phyloP scores from a whole-genome alignment of 441 rosid genomes.

The Euphorbia corollata region DNA sequence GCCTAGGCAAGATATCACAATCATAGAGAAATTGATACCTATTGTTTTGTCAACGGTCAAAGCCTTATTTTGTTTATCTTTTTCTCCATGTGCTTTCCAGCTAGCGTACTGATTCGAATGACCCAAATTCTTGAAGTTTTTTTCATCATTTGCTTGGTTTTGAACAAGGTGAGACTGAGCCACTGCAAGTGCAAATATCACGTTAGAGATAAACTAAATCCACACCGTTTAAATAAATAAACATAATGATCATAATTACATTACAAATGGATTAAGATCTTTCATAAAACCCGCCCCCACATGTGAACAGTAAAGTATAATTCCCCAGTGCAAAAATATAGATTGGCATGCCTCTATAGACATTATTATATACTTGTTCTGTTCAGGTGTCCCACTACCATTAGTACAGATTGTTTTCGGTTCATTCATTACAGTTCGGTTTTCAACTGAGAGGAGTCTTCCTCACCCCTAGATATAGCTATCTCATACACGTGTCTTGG shows the following conservation, averaged over 20 bases:
- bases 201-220: conserved; percentile 10
- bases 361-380: too few species aligned
- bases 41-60: conserved; percentile 35
- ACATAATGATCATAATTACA: background rate
- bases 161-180: conserved; percentile 55
- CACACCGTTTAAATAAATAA: background rate
- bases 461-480: background rate
- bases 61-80: conserved; percentile 46
- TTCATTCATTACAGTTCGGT: background rate
- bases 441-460: background rate
- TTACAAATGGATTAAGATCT: background rate
- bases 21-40: conserved; percentile 11
- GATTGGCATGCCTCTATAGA: background rate
- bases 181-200: conserved; percentile 27
- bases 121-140: conserved; percentile 61
- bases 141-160: conserved; percentile 80
- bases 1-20: background rate
- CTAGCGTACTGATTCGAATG: conserved; percentile 31
- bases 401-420: background rate
- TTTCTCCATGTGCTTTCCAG: conserved; percentile 6
- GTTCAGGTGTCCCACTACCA: background rate
- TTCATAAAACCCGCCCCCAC: background rate
- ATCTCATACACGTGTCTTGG: background rate
- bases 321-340: background rate
- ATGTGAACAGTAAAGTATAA: background rate